Evolutionary conservation across 768 basidiomycete species (phyloP).

Genomic region (Paxillus involutus): DNA sequence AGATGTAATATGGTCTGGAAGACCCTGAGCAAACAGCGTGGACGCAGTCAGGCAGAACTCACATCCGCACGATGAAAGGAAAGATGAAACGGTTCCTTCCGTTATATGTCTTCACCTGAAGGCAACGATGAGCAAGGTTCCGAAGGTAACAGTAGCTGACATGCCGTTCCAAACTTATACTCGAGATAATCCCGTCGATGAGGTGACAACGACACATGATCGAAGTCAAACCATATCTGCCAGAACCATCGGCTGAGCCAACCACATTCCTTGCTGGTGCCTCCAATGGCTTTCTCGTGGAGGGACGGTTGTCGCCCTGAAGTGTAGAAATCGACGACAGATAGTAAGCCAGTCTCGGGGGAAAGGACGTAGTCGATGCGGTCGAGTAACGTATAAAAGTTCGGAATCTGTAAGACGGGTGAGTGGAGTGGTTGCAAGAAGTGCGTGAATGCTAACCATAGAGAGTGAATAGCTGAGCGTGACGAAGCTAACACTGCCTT

Average conservation of each 20-base stretch:
- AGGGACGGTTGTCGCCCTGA: constrained; percentile 53
- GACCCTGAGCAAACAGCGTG: neutral
- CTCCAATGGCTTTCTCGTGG: constrained; percentile 64
- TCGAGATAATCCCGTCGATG: constrained; percentile 72
- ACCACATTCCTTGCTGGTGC: constrained; percentile 55
- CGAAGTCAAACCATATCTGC: constrained; percentile 70
- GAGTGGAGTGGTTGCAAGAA: neutral
- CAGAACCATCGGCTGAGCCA: constrained; percentile 78
- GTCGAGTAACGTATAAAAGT: constrained; percentile 66
- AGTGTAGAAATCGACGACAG: constrained; percentile 77
- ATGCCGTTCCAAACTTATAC: constrained; percentile 72
- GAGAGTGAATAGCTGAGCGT: constrained; percentile 59
- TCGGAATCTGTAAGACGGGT: constrained; percentile 45
- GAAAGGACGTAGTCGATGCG: constrained; percentile 64
- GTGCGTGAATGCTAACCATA: constrained; percentile 39
- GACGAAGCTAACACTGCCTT: constrained; percentile 54
- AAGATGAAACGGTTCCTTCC: constrained; percentile 69
- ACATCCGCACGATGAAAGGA: constrained; percentile 68
- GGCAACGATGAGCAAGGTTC: neutral
- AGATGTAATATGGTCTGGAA: constrained; percentile 67
- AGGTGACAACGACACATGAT: constrained; percentile 53
- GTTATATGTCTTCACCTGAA: constrained; percentile 63
- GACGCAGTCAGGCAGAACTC: constrained; percentile 20
- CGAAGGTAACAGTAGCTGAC: constrained; percentile 12
- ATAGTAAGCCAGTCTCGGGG: constrained; percentile 56